Evolutionary conservation across 139 green algal genomes (phyloP).

Genomic region (Monoraphidium neglectum): DNA sequence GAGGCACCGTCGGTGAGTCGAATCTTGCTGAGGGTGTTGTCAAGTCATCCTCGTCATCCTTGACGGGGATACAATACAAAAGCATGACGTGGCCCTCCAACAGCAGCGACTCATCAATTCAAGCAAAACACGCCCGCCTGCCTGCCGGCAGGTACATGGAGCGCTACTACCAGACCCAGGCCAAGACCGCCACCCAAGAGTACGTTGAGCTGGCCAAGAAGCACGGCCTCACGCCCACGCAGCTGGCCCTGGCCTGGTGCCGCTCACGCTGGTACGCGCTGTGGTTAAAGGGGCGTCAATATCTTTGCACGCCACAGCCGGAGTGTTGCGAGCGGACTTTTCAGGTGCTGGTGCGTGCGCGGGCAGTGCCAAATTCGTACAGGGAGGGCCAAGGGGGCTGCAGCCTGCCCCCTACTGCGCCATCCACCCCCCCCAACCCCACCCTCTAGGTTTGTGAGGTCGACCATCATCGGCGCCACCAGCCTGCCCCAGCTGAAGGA

Average conservation of each 20-base stretch:
- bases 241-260: constrained; percentile 88
- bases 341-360: background rate
- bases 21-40: no score
- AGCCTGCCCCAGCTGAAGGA: constrained; percentile 76
- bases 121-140: no score
- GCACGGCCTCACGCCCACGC: constrained; percentile 73
- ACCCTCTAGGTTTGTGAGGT: constrained; percentile 47
- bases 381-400: background rate
- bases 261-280: constrained; percentile 54
- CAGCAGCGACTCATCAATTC: no score
- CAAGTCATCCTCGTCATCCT: no score
- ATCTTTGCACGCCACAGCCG: background rate
- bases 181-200: constrained; percentile 59
- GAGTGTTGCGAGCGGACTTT: background rate
- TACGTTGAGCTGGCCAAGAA: constrained; percentile 75
- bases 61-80: no score
- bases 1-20: no score
- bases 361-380: background rate
- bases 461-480: constrained; percentile 93
- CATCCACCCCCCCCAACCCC: no score
- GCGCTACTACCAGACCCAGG: constrained; percentile 57
- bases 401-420: background rate
- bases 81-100: no score
- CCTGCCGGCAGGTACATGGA: constrained; percentile 66
- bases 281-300: no score